Percentiles rank a stretch among this genome's conserved stretches.
These are phyloP conservation scores for Calamus simplicifolius DNA, from an alignment of 176 grass and related monocot species.

Conservation along the genomic window DNA sequence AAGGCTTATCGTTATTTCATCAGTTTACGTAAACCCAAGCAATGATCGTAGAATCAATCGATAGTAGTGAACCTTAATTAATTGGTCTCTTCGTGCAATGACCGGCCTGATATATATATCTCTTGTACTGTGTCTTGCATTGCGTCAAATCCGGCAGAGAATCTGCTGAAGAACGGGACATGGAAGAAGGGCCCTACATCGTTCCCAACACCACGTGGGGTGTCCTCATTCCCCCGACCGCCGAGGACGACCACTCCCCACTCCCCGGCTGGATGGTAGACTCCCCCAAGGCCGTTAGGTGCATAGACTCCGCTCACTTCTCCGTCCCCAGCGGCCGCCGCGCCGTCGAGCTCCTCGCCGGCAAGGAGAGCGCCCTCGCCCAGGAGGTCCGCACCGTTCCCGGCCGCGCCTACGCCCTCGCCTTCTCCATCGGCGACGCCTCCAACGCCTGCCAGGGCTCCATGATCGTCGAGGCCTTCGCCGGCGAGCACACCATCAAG, in stretches of 20 bases:
- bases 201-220: conserved; percentile 72
- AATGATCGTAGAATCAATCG: no score
- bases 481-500: conserved; percentile 38
- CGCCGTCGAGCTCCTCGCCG: conserved; percentile 79
- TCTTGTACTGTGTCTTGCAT: no score
- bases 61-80: no score
- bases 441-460: conserved; percentile 54
- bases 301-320: conserved; percentile 65
- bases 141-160: conserved; percentile 25
- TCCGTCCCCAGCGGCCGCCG: conserved; percentile 47
- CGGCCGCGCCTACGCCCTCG: conserved; percentile 43
- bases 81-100: no score
- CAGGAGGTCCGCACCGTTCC: conserved; percentile 68
- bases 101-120: no score
- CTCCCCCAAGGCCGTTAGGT: conserved; percentile 77
- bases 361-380: conserved; percentile 62
- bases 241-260: conserved; percentile 69
- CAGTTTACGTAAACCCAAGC: no score
- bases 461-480: conserved; percentile 74
- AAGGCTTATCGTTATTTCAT: not conserved
- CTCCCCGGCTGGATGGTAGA: conserved; percentile 84
- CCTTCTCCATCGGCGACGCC: conserved; percentile 73
- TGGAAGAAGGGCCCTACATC: conserved; percentile 88
- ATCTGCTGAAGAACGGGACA: conserved; percentile 87
- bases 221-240: conserved; percentile 53